Percentiles rank a stretch among this genome's conserved stretches.
Evolutionary conservation across 2,329 filamentous ascomycete species (phyloP).

Genomic region (Cordyceps cicadae): DNA sequence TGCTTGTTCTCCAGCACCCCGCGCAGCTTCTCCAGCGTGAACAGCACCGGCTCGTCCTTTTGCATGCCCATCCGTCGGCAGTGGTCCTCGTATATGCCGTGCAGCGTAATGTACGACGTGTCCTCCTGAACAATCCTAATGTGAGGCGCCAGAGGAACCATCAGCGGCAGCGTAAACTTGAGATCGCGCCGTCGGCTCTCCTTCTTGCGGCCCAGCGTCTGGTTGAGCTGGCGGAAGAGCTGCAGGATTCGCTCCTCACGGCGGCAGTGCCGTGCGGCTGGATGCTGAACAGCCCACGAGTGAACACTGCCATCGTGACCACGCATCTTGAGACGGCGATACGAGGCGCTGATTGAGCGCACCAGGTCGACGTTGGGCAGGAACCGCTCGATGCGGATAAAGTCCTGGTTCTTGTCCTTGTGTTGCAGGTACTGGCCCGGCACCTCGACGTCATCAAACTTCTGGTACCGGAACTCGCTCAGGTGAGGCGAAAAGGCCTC

Average conservation of each 20-base stretch:
- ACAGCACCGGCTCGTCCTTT: constrained; percentile 92
- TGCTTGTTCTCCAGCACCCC: constrained; percentile 60
- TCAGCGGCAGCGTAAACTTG: constrained; percentile 91
- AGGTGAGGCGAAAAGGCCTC: constrained; percentile 85
- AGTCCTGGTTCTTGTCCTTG: constrained; percentile 98
- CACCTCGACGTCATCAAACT: constrained; percentile 97
- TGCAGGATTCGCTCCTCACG: constrained; percentile 93
- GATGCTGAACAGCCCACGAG: constrained; percentile 92
- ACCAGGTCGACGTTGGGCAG: constrained; percentile 90
- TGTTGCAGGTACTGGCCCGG: constrained; percentile 95
- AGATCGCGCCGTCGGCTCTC: constrained; percentile 88
- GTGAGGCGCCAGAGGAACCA: constrained; percentile 90
- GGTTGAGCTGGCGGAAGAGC: constrained; percentile 95
- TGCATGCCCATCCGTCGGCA: constrained; percentile 78
- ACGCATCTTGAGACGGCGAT: constrained; percentile 88
- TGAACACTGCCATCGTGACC: constrained; percentile 97
- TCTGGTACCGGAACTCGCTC: constrained; percentile 93
- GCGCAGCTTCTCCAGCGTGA: constrained; percentile 89
- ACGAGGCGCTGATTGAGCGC: constrained; percentile 81
- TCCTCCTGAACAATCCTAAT: constrained; percentile 96
- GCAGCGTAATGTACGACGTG: constrained; percentile 84
- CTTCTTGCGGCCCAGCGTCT: constrained; percentile 83
- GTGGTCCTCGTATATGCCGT: constrained; percentile 93
- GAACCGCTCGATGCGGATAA: constrained; percentile 95
- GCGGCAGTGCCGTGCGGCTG: constrained; percentile 82